Evolutionary conservation across 257 asterid species (phyloP).

Genomic region (Linaria vulgaris): DNA sequence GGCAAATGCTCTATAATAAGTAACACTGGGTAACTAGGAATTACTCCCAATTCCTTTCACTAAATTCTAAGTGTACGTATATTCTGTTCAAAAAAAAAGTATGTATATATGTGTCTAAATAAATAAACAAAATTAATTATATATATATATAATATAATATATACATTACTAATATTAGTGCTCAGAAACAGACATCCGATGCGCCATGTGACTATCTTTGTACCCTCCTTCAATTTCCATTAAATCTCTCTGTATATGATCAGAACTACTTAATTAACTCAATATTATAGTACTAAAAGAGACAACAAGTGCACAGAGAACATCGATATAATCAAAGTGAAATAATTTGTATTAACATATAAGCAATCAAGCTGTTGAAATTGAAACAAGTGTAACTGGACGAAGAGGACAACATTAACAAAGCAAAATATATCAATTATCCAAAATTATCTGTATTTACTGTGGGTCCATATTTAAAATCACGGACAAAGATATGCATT

Average conservation of each 20-base stretch:
- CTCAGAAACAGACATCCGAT: constrained; percentile 38
- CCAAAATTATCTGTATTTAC: constrained; percentile 7
- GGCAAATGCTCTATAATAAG: constrained; percentile 39
- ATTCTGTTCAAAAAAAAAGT: no score
- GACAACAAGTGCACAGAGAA: constrained; percentile 40
- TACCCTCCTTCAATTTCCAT: constrained; percentile 28
- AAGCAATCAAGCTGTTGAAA: constrained; percentile 20
- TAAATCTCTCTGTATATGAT: constrained; percentile 45
- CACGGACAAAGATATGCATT: constrained; percentile 19
- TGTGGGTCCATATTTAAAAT: constrained; percentile 14
- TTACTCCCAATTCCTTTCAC: constrained; percentile 41
- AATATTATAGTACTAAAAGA: constrained; percentile 35
- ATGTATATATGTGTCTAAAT: no score
- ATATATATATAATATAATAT: no score
- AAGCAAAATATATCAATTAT: background rate
- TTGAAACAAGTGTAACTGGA: constrained; percentile 9
- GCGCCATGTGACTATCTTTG: constrained; percentile 57
- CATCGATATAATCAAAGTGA: constrained; percentile 35
- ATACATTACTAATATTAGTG: constrained; percentile 12
- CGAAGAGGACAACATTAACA: constrained; percentile 17
- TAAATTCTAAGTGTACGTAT: no score
- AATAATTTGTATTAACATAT: constrained; percentile 36
- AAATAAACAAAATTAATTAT: no score
- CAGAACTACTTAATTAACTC: constrained; percentile 37
- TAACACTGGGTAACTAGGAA: constrained; percentile 43